These are phyloP conservation scores for Xerocomus potaroensis DNA, from an alignment of 768 basidiomycete genomes.

Conservation along the genomic window DNA sequence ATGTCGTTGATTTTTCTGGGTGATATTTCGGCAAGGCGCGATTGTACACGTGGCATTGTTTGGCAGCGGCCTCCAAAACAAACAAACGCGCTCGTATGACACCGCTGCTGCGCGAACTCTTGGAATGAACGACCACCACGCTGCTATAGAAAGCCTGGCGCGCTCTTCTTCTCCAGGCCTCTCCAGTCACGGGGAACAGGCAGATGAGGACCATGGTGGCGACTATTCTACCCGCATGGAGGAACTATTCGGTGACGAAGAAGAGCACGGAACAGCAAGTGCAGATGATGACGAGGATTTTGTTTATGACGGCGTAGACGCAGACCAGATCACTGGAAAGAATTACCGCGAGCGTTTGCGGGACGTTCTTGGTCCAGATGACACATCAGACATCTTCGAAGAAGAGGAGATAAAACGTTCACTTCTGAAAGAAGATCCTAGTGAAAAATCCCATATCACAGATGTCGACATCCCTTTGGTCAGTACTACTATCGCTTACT, in stretches of 20 bases:
- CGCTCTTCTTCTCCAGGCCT: constrained; percentile 9
- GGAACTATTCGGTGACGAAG: constrained; percentile 36
- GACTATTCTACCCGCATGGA: constrained; percentile 25
- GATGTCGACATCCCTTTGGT: constrained; percentile 26
- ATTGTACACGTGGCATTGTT: constrained; percentile 22
- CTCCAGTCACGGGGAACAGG: constrained; percentile 21
- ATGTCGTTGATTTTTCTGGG: too few species aligned
- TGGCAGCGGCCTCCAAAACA: constrained; percentile 24
- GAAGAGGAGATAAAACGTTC: constrained; percentile 45
- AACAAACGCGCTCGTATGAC: constrained; percentile 23
- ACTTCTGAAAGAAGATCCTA: constrained; percentile 38
- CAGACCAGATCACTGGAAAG: constrained; percentile 37
- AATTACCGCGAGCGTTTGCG: constrained; percentile 66
- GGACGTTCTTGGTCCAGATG: constrained; percentile 67
- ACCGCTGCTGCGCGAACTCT: background rate
- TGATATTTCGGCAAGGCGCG: too few species aligned
- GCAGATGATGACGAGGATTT: constrained; percentile 62
- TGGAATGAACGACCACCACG: constrained; percentile 12
- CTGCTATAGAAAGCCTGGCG: background rate
- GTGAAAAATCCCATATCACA: constrained; percentile 29
- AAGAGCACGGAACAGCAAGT: constrained; percentile 39
- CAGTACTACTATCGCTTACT: constrained; percentile 19
- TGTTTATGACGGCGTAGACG: constrained; percentile 70
- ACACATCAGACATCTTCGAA: constrained; percentile 45
- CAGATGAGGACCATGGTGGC: constrained; percentile 19